These are phyloP conservation scores for Blastosporella zonata DNA, from an alignment of 1,284 basidiomycete species.

Conservation along the genomic window DNA sequence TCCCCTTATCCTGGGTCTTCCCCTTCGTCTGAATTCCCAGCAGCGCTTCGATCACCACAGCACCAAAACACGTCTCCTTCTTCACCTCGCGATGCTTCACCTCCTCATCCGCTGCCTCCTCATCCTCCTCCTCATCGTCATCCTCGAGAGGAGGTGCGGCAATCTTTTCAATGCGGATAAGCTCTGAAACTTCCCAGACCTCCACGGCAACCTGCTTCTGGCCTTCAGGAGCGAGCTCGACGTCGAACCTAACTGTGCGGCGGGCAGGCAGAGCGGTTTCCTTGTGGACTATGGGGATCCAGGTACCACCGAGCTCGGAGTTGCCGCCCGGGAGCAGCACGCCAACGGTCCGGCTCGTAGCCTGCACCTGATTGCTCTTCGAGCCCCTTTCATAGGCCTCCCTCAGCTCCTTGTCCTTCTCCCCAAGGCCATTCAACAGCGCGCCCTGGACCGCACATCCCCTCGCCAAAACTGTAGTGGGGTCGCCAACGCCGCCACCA, in stretches of 20 bases:
- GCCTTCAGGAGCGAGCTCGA: conserved; percentile 49
- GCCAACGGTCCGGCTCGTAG: conserved; percentile 73
- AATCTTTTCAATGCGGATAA: conserved; percentile 73
- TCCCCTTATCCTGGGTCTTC: conserved; percentile 34
- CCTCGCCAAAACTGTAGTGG: conserved; percentile 85
- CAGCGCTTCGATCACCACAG: conserved; percentile 50
- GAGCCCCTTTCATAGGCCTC: conserved; percentile 51
- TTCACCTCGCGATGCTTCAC: conserved; percentile 66
- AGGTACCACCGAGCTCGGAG: conserved; percentile 56
- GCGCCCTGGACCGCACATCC: conserved; percentile 89
- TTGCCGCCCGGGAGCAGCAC: conserved; percentile 69
- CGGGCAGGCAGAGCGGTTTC: conserved; percentile 83
- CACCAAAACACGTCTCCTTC: conserved; percentile 60
- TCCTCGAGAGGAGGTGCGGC: conserved; percentile 47
- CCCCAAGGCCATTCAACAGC: conserved; percentile 46
- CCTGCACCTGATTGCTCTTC: conserved; percentile 44
- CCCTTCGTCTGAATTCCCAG: conserved; percentile 47
- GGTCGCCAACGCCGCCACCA: conserved; percentile 74
- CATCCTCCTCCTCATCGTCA: conserved; percentile 60
- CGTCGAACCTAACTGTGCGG: conserved; percentile 69
- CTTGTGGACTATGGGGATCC: conserved; percentile 63
- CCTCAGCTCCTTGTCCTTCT: conserved; percentile 51
- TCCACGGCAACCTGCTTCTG: conserved; percentile 67
- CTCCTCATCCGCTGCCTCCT: conserved; percentile 57
- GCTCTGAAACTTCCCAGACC: conserved; percentile 86